A percentile compares a stretch with the other conserved stretches of the same genome.
Evolutionary conservation across 1,284 basidiomycete species (phyloP).

Genomic region (Melampsora americana): DNA sequence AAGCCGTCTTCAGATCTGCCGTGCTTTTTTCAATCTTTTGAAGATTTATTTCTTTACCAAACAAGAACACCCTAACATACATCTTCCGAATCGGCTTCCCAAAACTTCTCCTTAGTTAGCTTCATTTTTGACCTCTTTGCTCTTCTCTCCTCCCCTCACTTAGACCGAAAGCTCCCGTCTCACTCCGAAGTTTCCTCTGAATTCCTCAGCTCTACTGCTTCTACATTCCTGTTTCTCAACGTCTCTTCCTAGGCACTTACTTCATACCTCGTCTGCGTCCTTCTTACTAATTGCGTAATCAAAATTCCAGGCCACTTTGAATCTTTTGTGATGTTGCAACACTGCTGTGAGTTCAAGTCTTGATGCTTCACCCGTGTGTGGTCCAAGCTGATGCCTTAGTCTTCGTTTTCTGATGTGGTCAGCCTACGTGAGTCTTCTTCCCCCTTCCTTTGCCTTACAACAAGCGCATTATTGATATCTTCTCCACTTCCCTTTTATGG

Average conservation of each 20-base stretch:
- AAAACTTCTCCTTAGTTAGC: conserved; percentile 18
- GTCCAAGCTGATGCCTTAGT: conserved; percentile 43
- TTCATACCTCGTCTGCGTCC: conserved; percentile 44
- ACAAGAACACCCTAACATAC: conserved; percentile 32
- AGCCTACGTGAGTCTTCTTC: conserved; percentile 44
- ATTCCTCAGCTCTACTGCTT: conserved; percentile 39
- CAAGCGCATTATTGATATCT: conserved; percentile 15
- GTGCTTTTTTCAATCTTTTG: not conserved
- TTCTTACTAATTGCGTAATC: conserved; percentile 44
- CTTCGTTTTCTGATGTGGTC: conserved; percentile 37
- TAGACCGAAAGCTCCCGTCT: conserved; percentile 40
- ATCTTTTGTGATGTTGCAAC: conserved; percentile 33
- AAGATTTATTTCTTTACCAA: not conserved
- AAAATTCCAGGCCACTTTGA: conserved; percentile 23
- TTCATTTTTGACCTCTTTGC: conserved; percentile 10
- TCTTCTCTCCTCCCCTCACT: conserved; percentile 11
- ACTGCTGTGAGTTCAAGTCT: conserved; percentile 41
- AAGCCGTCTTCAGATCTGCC: conserved; percentile 8
- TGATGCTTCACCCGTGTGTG: conserved; percentile 17
- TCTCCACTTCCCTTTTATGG: conserved; percentile 8
- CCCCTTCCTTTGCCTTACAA: conserved; percentile 25
- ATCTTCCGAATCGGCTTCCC: conserved; percentile 33
- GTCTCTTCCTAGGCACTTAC: conserved; percentile 24
- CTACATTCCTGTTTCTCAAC: conserved; percentile 39
- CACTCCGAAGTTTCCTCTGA: conserved; percentile 39